These are phyloP conservation scores for Ganoderma leucocontextum DNA, from an alignment of 1,284 basidiomycete genomes.

Conservation along the genomic window DNA sequence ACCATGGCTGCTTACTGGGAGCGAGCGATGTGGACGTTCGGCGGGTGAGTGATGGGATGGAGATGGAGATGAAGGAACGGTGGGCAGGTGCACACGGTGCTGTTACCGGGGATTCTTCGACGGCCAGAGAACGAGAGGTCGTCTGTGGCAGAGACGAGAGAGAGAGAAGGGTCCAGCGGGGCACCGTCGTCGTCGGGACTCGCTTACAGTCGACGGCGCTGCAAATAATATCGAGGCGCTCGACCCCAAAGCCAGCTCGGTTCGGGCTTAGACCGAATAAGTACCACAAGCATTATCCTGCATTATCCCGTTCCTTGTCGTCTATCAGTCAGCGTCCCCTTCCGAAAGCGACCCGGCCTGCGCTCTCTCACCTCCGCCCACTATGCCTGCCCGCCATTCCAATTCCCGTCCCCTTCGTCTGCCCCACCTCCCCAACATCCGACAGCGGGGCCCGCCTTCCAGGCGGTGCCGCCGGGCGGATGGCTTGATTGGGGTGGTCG, in stretches of 20 bases:
- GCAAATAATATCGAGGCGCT: conserved; percentile 29
- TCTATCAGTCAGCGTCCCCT: conserved; percentile 21
- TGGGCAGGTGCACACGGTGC: conserved; percentile 4
- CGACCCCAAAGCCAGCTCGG: conserved; percentile 18
- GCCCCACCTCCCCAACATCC: not conserved
- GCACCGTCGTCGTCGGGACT: conserved; percentile 28
- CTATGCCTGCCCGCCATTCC: not conserved
- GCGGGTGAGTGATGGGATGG: conserved; percentile 30
- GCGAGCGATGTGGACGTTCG: conserved; percentile 22
- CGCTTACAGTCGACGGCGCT: conserved; percentile 28
- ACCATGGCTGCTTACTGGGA: conserved; percentile 27
- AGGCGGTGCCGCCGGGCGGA: too few relatives aligned
- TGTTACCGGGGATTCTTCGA: conserved; percentile 4
- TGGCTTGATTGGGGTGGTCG: not conserved
- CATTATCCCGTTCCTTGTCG: not conserved
- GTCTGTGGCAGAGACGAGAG: conserved; percentile 24
- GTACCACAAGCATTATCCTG: conserved; percentile 21
- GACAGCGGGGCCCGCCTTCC: not conserved
- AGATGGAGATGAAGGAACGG: conserved; percentile 27
- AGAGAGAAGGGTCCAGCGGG: conserved; percentile 29
- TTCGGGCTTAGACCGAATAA: conserved; percentile 13
- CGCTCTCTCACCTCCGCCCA: not conserved
- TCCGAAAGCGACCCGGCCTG: not conserved
- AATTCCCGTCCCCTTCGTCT: not conserved
- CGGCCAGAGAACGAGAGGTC: conserved; percentile 18